Evolutionary conservation across 345 rosid genomes (phyloP).

Genomic region (Syzygium aqueum): DNA sequence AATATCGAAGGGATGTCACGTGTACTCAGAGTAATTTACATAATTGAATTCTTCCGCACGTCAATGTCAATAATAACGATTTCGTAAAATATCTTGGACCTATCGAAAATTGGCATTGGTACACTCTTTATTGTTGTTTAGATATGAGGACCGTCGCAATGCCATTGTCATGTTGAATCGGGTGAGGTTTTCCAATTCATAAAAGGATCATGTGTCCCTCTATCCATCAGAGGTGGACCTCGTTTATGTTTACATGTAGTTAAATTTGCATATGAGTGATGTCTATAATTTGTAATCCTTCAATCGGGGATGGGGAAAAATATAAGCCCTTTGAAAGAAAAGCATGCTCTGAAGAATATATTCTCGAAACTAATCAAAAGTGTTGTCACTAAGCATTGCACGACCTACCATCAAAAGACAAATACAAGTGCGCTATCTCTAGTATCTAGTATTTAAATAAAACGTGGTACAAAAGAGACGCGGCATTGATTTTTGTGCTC

Average conservation of each 20-base stretch:
- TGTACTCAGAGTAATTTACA: background rate
- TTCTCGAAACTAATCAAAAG: too few relatives aligned
- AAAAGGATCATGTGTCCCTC: background rate
- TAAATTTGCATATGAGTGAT: background rate
- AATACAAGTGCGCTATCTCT: background rate
- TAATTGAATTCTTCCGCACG: background rate
- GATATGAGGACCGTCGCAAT: background rate
- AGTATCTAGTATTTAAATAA: background rate
- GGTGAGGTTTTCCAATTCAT: background rate
- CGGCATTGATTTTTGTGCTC: fast-evolving
- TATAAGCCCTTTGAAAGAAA: background rate
- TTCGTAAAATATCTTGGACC: background rate
- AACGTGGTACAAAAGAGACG: background rate
- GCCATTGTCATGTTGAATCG: background rate
- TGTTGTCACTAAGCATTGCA: background rate
- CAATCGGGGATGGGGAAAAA: background rate
- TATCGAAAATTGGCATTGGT: background rate
- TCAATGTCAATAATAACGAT: background rate
- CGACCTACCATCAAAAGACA: background rate
- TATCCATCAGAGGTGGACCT: background rate
- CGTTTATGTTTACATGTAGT: background rate
- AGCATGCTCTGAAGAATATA: too few relatives aligned
- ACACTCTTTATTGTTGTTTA: background rate
- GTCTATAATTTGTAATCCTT: background rate
- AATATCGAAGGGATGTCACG: background rate